Evolutionary conservation across 441 rosid genomes (phyloP).

Genomic region (Populus hybrid): DNA sequence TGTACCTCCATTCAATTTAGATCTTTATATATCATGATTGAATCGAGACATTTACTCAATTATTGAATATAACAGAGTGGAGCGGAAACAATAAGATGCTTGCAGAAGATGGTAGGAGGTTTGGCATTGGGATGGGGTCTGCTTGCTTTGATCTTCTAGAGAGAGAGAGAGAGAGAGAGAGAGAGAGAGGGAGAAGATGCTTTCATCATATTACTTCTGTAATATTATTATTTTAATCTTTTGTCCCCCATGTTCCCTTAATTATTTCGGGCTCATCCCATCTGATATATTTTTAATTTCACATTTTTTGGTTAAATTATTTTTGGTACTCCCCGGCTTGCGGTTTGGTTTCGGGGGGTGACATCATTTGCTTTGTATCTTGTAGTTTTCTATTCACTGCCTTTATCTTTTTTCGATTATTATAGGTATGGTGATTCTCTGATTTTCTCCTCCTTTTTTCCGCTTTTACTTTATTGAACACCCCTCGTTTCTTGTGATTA

Average conservation of each 20-base stretch:
- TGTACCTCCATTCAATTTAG: too few relatives aligned
- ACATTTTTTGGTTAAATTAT: slow-evolving; percentile 22
- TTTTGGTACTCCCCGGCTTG: not conserved
- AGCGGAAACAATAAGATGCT: slow-evolving; percentile 32
- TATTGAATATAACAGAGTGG: slow-evolving; percentile 42
- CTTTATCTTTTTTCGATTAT: too few relatives aligned
- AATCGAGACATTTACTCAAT: not conserved
- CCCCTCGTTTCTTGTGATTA: too few relatives aligned
- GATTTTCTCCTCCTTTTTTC: too few relatives aligned
- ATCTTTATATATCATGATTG: too few relatives aligned
- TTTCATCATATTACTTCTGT: not conserved
- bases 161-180: not conserved
- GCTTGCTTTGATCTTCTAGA: slow-evolving; percentile 41
- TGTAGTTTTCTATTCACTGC: too few relatives aligned
- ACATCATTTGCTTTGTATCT: too few relatives aligned
- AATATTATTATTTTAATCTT: slow-evolving; percentile 8
- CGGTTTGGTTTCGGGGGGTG: too few relatives aligned
- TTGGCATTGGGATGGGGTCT: slow-evolving; percentile 49
- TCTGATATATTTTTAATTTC: not conserved
- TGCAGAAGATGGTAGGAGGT: slow-evolving; percentile 40
- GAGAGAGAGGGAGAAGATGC: not conserved
- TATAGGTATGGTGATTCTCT: too few relatives aligned
- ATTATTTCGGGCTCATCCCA: not conserved
- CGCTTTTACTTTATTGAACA: too few relatives aligned
- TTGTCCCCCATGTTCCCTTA: not conserved